Evolutionary conservation across 2,329 filamentous ascomycete genomes (phyloP).

Genomic region (Aureobasidium pullulans): DNA sequence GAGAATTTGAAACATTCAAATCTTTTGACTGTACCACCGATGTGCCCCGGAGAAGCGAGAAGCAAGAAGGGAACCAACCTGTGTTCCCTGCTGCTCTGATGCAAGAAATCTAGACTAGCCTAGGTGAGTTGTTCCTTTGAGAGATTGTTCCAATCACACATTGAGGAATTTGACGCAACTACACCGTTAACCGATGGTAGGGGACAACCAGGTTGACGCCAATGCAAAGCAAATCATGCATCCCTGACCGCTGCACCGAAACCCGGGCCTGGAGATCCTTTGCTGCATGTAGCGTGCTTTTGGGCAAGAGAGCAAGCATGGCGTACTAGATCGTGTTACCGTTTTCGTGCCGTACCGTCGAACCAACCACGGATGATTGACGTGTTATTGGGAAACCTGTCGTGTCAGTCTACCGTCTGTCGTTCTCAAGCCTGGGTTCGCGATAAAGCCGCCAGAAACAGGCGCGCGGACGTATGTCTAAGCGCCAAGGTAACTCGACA

Average conservation of each 20-base stretch:
- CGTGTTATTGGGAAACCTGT: not conserved
- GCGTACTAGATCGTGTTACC: conserved; percentile 1
- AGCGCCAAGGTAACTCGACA: not conserved
- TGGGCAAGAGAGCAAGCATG: conserved; percentile 7
- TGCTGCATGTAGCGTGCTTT: conserved; percentile 9
- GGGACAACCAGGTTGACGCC: not conserved
- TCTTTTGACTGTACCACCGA: conserved; percentile 1
- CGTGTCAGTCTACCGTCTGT: conserved; percentile 1
- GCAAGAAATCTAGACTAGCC: not conserved
- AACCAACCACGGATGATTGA: not conserved
- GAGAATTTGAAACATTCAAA: not conserved
- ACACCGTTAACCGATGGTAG: not conserved
- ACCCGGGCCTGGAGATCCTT: not conserved
- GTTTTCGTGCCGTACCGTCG: not conserved
- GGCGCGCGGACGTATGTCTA: not conserved
- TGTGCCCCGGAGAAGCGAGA: conserved; percentile 5
- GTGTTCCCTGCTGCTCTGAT: not conserved
- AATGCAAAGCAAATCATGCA: conserved; percentile 8
- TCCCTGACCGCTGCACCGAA: conserved; percentile 6
- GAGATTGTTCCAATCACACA: not conserved
- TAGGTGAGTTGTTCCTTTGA: not conserved
- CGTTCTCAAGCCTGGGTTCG: not conserved
- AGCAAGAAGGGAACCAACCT: not conserved
- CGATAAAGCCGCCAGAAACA: not conserved
- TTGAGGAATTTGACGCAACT: not conserved